Base-by-base conservation (phyloP, 495 filamentous ascomycete species). In the Penicillium bovifimosum region DNA sequence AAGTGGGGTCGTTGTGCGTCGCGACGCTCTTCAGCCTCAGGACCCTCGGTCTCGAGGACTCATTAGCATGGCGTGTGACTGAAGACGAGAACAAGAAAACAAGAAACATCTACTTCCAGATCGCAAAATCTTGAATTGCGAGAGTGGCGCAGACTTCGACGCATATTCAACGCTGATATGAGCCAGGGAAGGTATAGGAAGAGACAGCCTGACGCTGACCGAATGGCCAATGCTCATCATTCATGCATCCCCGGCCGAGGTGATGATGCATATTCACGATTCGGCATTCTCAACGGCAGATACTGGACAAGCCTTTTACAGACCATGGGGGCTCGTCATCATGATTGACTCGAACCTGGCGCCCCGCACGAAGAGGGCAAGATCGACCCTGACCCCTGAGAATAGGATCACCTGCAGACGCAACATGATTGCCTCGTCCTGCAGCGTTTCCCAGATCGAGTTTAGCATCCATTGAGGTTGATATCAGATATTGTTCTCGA, bases 361-460 rank as follows among this genome's bases (percentile, higher is more conserved):
- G 38, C 50, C 54, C 44, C 47, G 36, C 56, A 44, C 16, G 47
- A 51, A 52, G n/a, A 27, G 17, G 10, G n/a, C 41, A 52, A 9
- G 52, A 41, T 52, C 41, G 49, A 38, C 47, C 50, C 42, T 50
- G 48, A 40, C 17, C 47, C 50, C 42, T 50, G 48, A 40, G 17
- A 17, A 41, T 27, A 41, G 41, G 52, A 66, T 63, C 60, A 63
- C 55, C 57, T 56, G 55, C 47, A 34, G 17, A 33, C 44, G 33
- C 43, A 29, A 55, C 49, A 66, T 66, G 63, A 66, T 61, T 55
- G 50, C 20, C 42, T 27, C 9, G 53, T 56, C 26, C 41, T 35
- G 43, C 20, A 2, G 36, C 38, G 17, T 31, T 28, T 46, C 20
- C 20, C 38, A 31, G 46, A 52, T 28, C 16, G 32, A 52, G 17